Conservation (phyloP, 805 yeast genomes). For the Suhomyces sp. region DNA sequence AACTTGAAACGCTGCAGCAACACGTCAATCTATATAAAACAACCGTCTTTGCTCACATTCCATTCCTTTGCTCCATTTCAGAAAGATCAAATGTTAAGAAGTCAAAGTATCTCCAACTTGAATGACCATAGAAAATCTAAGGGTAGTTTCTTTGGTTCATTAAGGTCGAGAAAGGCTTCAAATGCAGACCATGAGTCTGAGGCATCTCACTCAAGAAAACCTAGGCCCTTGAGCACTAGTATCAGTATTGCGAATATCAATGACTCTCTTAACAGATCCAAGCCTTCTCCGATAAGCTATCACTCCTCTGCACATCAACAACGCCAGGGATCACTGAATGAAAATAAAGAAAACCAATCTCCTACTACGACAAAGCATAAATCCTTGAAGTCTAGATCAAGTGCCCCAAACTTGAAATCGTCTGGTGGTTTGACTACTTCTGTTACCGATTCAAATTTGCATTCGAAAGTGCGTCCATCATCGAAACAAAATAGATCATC, state of each 20-base stretch:
- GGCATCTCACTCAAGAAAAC: conserved; percentile 4
- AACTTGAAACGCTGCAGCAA: background rate
- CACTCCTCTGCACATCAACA: conserved; percentile 2
- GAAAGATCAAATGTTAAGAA: conserved; percentile 19
- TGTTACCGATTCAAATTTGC: background rate
- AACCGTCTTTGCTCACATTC: background rate
- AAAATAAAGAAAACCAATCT: conserved; percentile 14
- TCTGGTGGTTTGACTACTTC: background rate
- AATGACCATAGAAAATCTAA: conserved; percentile 14
- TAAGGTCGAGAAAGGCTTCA: conserved; percentile 14
- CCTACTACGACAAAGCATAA: conserved; percentile 1
- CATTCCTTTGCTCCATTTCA: background rate
- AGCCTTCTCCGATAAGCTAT: background rate
- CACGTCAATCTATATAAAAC: background rate
- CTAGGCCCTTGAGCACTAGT: conserved; percentile 15
- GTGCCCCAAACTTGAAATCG: conserved; percentile 20
- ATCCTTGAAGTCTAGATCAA: conserved; percentile 17
- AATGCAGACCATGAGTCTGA: conserved; percentile 2
- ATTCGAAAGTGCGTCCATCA: background rate
- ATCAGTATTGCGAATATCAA: conserved; percentile 5
- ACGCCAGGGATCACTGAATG: background rate
- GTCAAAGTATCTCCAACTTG: conserved; percentile 24
- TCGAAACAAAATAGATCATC: conserved; percentile 2
- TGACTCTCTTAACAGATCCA: background rate
- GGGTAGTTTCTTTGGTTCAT: conserved; percentile 13